These are phyloP conservation scores for Nannochloropsis granulata DNA, from an alignment of 108 stramenopile genomes.

Conservation along the genomic window DNA sequence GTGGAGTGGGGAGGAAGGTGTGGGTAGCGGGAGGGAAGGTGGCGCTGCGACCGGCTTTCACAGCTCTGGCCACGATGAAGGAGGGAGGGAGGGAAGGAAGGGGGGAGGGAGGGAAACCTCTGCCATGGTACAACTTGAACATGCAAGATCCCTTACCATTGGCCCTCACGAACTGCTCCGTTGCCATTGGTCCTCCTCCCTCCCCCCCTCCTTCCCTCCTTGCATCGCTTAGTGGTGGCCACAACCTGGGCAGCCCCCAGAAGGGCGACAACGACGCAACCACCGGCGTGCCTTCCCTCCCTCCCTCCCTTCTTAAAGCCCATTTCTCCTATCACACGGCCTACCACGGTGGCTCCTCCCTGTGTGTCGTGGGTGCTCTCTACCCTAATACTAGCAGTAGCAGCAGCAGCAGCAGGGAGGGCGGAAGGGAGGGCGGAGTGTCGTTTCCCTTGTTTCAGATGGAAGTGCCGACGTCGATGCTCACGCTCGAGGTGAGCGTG, in stretches of 20 bases:
- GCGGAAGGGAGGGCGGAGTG: not conserved
- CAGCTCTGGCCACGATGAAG: not conserved
- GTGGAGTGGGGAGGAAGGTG: not conserved
- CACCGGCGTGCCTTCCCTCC: not conserved
- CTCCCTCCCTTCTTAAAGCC: not conserved
- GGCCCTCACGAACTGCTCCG: not conserved
- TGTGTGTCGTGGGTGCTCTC: not conserved
- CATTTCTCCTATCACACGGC: not conserved
- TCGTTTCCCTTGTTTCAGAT: not conserved
- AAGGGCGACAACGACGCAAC: too few relatives aligned
- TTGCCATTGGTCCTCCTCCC: not conserved
- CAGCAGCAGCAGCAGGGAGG: not conserved
- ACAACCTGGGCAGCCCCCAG: too few relatives aligned
- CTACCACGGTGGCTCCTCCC: not conserved
- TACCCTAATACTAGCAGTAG: not conserved
- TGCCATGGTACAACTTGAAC: not conserved
- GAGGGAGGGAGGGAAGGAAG: not conserved
- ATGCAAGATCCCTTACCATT: not conserved
- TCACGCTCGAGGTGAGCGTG: not conserved
- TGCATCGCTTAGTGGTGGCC: too few relatives aligned
- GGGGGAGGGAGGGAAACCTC: not conserved
- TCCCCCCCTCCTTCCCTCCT: not conserved
- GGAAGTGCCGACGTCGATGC: not conserved
- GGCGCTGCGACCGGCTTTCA: not conserved
- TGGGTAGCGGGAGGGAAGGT: not conserved